Conservation (phyloP, 78 protist genomes). For the Chrysochromulina parva region DNA sequence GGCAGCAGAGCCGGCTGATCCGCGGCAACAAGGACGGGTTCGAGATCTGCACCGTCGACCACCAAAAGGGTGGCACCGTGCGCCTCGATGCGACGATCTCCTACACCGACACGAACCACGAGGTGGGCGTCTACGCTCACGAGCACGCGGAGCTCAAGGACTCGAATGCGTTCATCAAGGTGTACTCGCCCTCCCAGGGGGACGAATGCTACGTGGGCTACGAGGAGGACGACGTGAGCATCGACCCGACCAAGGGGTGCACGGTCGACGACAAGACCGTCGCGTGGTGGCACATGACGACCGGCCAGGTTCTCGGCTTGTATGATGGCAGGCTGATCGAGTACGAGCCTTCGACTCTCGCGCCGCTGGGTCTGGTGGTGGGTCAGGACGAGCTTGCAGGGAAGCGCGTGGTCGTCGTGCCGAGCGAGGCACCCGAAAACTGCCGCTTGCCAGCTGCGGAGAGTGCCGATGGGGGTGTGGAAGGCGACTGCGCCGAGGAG, state of each 20-base stretch:
- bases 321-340: not conserved
- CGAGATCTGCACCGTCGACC: slow-evolving; percentile 12
- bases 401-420: not conserved
- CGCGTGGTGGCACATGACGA: slow-evolving; percentile 23
- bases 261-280: not conserved
- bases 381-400: not conserved
- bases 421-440: not conserved
- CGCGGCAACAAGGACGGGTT: slow-evolving; percentile 27
- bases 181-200: slow-evolving; percentile 21
- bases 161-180: not conserved
- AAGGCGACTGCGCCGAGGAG: slow-evolving; percentile 2
- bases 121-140: slow-evolving; percentile 41
- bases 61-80: not conserved
- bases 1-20: not conserved
- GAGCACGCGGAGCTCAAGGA: not conserved
- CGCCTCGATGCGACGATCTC: slow-evolving; percentile 23
- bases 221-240: not conserved
- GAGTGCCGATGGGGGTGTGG: not conserved
- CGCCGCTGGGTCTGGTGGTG: slow-evolving; percentile 25
- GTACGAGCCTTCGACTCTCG: slow-evolving; percentile 11
- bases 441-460: not conserved
- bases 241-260: not conserved
- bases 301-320: not conserved
- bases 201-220: slow-evolving; percentile 20
- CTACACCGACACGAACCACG: not conserved